Conservation (phyloP, 2,329 filamentous ascomycete genomes). For the Didymella arachidicola region DNA sequence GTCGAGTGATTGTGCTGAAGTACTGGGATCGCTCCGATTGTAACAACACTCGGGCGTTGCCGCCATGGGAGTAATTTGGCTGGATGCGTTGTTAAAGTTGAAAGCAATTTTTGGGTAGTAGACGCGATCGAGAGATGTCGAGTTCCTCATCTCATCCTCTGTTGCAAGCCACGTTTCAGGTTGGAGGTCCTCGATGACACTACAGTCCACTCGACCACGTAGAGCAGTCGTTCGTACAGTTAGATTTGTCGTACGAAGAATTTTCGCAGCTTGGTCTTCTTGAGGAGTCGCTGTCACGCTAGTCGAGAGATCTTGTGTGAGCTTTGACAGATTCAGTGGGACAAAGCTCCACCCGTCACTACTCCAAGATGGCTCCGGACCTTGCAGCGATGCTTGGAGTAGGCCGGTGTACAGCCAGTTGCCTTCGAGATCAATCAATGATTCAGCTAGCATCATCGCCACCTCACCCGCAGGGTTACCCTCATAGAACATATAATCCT, state of each 20-base stretch:
- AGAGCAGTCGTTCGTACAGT: neutral
- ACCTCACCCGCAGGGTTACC: neutral
- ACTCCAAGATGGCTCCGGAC: neutral
- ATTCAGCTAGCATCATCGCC: neutral
- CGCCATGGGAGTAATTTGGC: neutral
- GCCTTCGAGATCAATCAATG: neutral
- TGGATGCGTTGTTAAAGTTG: neutral
- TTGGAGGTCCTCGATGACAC: neutral
- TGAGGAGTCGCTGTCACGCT: neutral
- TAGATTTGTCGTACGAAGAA: neutral
- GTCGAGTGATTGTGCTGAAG: neutral
- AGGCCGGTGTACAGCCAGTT: neutral
- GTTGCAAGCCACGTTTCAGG: neutral
- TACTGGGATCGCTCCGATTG: neutral
- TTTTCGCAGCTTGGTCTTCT: neutral
- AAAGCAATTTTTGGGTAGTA: neutral
- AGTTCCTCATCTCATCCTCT: neutral
- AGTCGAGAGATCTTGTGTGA: neutral
- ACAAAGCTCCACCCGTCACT: neutral
- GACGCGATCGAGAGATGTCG: neutral
- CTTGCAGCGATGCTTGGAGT: neutral
- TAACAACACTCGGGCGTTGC: neutral
- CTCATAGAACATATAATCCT: neutral
- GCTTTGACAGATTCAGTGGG: neutral
- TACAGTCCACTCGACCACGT: neutral